These are phyloP conservation scores for Potentilla sterilis DNA, from an alignment of 306 rosid genomes.

Conservation along the genomic window DNA sequence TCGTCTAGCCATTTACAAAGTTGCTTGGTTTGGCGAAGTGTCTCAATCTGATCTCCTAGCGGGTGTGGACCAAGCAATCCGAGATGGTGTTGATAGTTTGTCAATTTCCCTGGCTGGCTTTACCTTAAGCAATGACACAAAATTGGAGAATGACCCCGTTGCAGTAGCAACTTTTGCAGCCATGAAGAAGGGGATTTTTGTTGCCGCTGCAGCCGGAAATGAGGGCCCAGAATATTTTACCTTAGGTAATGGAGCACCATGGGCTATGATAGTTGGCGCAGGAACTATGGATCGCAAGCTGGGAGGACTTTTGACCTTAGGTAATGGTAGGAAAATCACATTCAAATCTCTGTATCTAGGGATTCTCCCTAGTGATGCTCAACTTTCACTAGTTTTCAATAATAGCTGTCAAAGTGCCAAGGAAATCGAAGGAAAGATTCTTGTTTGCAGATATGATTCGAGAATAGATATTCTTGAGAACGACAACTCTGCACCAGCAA, in stretches of 20 bases:
- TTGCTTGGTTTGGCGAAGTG: not conserved
- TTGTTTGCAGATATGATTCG: slow-evolving; percentile 18
- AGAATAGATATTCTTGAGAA: not conserved
- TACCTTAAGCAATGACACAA: not conserved
- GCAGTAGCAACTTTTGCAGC: slow-evolving; percentile 24
- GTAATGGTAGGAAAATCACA: slow-evolving; percentile 17
- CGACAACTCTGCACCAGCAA: slow-evolving; percentile 7
- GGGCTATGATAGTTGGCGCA: slow-evolving; percentile 19
- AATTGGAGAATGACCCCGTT: slow-evolving; percentile 15
- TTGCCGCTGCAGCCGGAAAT: slow-evolving; percentile 16
- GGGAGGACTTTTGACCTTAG: not conserved
- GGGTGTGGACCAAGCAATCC: slow-evolving; percentile 22
- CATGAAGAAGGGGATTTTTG: slow-evolving; percentile 7
- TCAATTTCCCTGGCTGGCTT: slow-evolving; percentile 11
- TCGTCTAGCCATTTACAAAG: slow-evolving; percentile 17
- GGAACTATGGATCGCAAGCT: slow-evolving; percentile 1
- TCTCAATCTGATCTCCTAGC: slow-evolving; percentile 2
- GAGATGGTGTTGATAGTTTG: slow-evolving; percentile 20
- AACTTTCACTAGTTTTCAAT: slow-evolving; percentile 7
- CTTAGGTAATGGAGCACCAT: slow-evolving; percentile 23
- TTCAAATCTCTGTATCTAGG: slow-evolving; percentile 16
- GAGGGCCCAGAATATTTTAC: not conserved
- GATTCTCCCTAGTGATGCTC: not conserved
- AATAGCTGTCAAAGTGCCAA: not conserved
- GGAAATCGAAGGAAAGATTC: slow-evolving; percentile 3